These are phyloP conservation scores for Phytopythium montanum DNA, from an alignment of 352 stramenopile species.

Conservation along the genomic window DNA sequence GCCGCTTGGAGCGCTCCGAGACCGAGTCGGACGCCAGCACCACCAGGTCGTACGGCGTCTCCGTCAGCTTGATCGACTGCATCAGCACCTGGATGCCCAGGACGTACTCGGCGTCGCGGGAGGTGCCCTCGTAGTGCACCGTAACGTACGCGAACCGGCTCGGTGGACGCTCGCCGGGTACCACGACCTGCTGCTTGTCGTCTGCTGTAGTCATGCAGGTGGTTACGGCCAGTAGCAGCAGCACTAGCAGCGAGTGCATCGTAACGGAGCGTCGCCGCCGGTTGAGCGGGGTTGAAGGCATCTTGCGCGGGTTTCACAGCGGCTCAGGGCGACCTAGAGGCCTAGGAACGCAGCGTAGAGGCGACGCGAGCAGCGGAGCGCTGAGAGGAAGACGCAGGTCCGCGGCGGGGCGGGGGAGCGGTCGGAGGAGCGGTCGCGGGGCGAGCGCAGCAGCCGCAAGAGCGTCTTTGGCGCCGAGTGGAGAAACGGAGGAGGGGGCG, in stretches of 20 bases:
- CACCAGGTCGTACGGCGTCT: constrained; percentile 80
- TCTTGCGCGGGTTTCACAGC: background rate
- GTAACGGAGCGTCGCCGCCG: background rate
- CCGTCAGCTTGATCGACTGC: constrained; percentile 84
- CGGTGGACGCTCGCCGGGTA: constrained; percentile 18
- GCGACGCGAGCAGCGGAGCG: background rate
- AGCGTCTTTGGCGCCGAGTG: background rate
- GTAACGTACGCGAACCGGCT: constrained; percentile 85
- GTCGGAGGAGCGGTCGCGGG: background rate
- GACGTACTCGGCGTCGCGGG: constrained; percentile 80
- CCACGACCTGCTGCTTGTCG: background rate
- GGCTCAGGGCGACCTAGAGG: too few species aligned
- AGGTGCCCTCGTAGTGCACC: constrained; percentile 84
- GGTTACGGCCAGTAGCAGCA: constrained; percentile 22
- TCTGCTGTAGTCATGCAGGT: background rate
- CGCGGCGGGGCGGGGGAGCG: background rate
- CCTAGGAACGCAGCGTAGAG: background rate
- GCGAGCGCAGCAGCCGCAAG: background rate
- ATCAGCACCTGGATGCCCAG: constrained; percentile 81
- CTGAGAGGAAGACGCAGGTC: background rate
- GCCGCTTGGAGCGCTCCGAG: constrained; percentile 60
- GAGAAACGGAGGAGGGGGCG: background rate
- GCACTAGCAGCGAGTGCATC: constrained; percentile 14
- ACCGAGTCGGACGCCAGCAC: constrained; percentile 86
- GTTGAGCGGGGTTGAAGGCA: background rate